phyloP scores from a whole-genome alignment of 1,284 basidiomycete genomes.

The Bjerkandera adusta region DNA sequence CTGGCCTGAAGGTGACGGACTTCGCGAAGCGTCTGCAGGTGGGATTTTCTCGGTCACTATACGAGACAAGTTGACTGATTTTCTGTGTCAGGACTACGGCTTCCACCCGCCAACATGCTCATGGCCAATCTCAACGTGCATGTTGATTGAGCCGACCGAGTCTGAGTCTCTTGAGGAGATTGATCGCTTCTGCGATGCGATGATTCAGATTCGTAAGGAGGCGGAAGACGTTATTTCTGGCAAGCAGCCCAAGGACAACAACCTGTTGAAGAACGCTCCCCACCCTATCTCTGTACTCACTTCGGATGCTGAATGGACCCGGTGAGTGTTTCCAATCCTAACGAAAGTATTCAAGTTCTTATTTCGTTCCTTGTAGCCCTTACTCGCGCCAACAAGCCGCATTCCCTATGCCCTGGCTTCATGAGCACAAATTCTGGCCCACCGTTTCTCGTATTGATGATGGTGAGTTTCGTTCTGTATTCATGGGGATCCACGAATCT shows the following conservation, averaged over 20 bases:
- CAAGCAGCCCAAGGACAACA: constrained; percentile 84
- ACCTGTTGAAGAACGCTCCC: constrained; percentile 92
- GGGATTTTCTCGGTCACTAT: constrained; percentile 28
- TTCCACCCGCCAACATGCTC: constrained; percentile 92
- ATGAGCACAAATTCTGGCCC: constrained; percentile 93
- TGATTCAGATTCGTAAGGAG: constrained; percentile 94
- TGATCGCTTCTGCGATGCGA: constrained; percentile 93
- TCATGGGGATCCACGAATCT: background rate
- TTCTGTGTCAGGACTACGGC: constrained; percentile 65
- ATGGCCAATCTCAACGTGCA: constrained; percentile 93
- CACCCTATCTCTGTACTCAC: constrained; percentile 82
- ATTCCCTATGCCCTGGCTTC: constrained; percentile 78
- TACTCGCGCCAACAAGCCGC: constrained; percentile 86
- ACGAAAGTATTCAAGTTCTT: no score
- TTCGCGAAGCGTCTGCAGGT: constrained; percentile 94
- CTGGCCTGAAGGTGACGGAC: constrained; percentile 90
- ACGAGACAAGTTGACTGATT: constrained; percentile 20
- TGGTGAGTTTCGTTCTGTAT: constrained; percentile 46
- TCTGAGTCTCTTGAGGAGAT: constrained; percentile 90
- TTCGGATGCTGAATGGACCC: constrained; percentile 79
- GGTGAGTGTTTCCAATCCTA: constrained; percentile 56
- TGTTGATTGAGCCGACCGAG: constrained; percentile 95
- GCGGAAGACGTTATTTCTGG: constrained; percentile 86
- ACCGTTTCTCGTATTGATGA: constrained; percentile 89
- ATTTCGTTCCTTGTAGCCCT: constrained; percentile 48